Evolutionary conservation across 345 rosid genomes (phyloP).

Genomic region (Bruguiera parviflora): DNA sequence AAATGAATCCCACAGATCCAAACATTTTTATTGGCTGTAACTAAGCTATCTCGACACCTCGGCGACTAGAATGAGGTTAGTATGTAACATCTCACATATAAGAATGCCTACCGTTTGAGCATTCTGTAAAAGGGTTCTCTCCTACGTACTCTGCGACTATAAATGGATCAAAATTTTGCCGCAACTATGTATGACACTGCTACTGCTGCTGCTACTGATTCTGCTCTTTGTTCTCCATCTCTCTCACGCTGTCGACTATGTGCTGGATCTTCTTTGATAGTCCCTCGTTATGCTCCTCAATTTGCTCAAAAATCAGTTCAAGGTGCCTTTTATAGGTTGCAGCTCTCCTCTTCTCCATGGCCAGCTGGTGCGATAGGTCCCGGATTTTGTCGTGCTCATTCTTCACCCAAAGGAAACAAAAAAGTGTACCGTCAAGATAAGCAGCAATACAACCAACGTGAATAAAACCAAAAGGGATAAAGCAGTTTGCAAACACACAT

Average conservation of each 20-base stretch:
- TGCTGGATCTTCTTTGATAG: conserved; percentile 80
- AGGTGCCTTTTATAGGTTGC: conserved; percentile 89
- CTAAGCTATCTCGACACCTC: too few relatives aligned
- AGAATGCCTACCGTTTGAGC: background rate
- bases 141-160: background rate
- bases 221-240: conserved; percentile 60
- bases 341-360: conserved; percentile 80
- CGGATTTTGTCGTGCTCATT: conserved; percentile 87
- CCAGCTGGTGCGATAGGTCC: conserved; percentile 91
- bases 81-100: background rate
- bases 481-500: background rate
- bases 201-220: conserved; percentile 29
- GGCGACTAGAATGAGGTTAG: too few relatives aligned
- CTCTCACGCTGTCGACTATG: conserved; percentile 70
- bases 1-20: background rate
- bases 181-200: conserved; percentile 39
- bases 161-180: conserved; percentile 6
- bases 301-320: conserved; percentile 83
- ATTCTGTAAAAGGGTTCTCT: conserved; percentile 13
- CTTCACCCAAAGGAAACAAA: conserved; percentile 31
- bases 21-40: background rate
- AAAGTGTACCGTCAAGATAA: background rate
- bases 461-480: background rate
- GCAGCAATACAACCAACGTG: background rate
- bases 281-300: conserved; percentile 79